These are phyloP conservation scores for Porogramme epimiltina DNA, from an alignment of 1,284 basidiomycete genomes.

Conservation along the genomic window DNA sequence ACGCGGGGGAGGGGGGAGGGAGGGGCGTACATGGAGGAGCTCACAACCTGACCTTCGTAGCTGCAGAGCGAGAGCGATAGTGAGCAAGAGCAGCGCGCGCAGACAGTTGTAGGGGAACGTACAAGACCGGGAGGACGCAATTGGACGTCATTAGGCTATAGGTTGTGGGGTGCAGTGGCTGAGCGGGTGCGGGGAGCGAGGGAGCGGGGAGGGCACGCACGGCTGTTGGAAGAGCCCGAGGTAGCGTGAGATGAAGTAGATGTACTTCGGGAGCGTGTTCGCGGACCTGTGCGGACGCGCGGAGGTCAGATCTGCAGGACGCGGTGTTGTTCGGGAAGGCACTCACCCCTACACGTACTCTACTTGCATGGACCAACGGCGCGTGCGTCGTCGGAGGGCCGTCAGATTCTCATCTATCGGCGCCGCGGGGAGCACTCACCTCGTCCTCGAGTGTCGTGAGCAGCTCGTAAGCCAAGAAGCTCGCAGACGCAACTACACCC, in stretches of 20 bases:
- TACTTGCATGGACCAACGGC: conserved; percentile 9
- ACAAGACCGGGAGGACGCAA: neutral
- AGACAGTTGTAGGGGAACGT: too few species aligned
- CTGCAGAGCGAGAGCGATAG: too few species aligned
- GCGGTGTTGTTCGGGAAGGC: neutral
- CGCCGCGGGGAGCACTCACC: conserved; percentile 1
- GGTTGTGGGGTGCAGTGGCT: too few species aligned
- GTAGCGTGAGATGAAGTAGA: conserved; percentile 21
- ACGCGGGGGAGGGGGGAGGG: too few species aligned
- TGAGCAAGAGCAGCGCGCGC: too few species aligned
- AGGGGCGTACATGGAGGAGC: too few species aligned
- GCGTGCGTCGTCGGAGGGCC: too few species aligned
- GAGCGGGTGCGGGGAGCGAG: neutral
- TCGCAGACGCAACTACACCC: conserved; percentile 6
- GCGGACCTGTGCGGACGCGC: conserved; percentile 10
- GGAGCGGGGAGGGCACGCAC: conserved; percentile 11
- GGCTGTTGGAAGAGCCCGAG: conserved; percentile 12
- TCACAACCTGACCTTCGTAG: too few species aligned
- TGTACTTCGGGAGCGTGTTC: conserved; percentile 17
- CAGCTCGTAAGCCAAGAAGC: conserved; percentile 16
- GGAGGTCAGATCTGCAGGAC: neutral
- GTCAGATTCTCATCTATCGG: neutral
- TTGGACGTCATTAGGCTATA: too few species aligned
- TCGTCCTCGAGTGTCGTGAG: conserved; percentile 19
- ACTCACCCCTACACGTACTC: conserved; percentile 19